Evolutionary conservation across 2,329 filamentous ascomycete species (phyloP), one percentile per base, ranked within the genome.

Genomic region (Trichoderma cornu-damae): DNA sequence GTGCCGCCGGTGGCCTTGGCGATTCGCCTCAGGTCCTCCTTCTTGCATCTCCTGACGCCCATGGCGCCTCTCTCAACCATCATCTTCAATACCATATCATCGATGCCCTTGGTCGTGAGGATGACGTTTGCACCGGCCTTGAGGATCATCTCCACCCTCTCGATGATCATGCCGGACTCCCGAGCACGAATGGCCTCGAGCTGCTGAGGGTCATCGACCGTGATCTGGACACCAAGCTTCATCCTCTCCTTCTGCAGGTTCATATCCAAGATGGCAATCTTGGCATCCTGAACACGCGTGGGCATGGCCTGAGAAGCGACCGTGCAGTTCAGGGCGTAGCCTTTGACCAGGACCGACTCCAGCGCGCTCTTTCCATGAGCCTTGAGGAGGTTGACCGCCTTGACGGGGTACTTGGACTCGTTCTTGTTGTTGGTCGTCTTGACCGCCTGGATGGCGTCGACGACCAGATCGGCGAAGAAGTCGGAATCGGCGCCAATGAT

Each of bases 171-270:
- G 66, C 90, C 90, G 16, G 92, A 84, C 73, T 99, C 94, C 55
- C 94, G 85, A 67, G 94, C 86, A 60, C 94, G 86, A 67, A 99
- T 99, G 81, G 96, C 92, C 79, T 99, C 94, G 50, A 99, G 82
- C 74, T 99, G 94, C 71, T 95, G 87, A 48, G 94, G 94, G 71
- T 99, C 94, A 66, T 99, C 94, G 63, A 99, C 89, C 11, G 94
- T 97, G 68, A 99, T 96, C 75, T 99, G 93, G 60, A 99, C 94
- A 64, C 94, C 94, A 59, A 99, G 79, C 83, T 99, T 97, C 94
- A 99, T 97, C 66, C 93, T 84, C 80, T 97, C 93, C 79, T 99
- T 99, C 71, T 97, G 93, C 68, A 99, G 74, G 75, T 99, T 99
- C 84, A 99, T 97, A 72, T 99, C 94, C 61, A 99, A 76, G 67